Evolutionary conservation across 148 eudicot genomes (phyloP).

Genomic region (Linanthus parryae): DNA sequence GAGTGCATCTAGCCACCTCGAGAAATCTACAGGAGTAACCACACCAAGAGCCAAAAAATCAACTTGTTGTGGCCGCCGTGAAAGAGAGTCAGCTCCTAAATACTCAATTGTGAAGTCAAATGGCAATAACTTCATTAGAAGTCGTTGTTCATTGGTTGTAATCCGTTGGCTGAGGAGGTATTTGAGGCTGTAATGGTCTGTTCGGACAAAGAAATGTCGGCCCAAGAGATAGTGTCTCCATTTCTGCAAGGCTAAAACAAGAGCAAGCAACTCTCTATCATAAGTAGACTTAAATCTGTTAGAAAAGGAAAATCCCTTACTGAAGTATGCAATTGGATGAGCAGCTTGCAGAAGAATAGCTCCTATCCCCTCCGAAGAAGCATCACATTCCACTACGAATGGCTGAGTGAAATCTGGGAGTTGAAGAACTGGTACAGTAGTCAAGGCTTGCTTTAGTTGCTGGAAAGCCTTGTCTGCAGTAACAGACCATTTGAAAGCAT

Average conservation of each 20-base stretch:
- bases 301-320: background rate
- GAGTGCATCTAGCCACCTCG: too few relatives aligned
- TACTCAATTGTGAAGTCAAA: too few relatives aligned
- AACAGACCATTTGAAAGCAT: background rate
- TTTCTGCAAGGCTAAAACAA: background rate
- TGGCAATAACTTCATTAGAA: slow-evolving; percentile 1
- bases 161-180: background rate
- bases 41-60: too few relatives aligned
- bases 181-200: too few relatives aligned
- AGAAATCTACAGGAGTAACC: too few relatives aligned
- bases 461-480: background rate
- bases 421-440: background rate
- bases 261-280: slow-evolving; percentile 3
- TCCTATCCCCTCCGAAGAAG: background rate
- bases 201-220: background rate
- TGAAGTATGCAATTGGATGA: slow-evolving; percentile 4
- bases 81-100: too few relatives aligned
- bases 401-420: background rate
- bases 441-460: background rate
- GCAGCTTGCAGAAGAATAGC: background rate
- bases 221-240: slow-evolving; percentile 6
- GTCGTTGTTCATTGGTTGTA: background rate
- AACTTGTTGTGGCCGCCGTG: too few relatives aligned
- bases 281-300: background rate
- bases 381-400: slow-evolving; percentile 5